phyloP scores from a whole-genome alignment of 768 basidiomycete species.

The Termitomyces sp. region DNA sequence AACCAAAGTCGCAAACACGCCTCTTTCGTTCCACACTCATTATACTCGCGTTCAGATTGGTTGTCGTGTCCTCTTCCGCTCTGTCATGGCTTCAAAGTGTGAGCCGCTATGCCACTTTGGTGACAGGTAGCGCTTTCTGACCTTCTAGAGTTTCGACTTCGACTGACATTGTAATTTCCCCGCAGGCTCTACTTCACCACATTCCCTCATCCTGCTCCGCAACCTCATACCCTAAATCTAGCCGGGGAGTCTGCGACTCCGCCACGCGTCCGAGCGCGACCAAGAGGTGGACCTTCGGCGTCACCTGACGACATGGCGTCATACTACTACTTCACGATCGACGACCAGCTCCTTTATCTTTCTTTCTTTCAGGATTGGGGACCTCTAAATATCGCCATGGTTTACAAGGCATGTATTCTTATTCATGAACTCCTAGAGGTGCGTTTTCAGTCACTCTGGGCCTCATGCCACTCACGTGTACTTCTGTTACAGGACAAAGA shows the following conservation, averaged over 20 bases:
- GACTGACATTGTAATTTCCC: slow-evolving; percentile 10
- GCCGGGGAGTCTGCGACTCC: slow-evolving; percentile 45
- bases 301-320: slow-evolving; percentile 70
- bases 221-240: slow-evolving; percentile 60
- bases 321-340: slow-evolving; percentile 90
- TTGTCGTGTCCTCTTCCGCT: slow-evolving; percentile 13
- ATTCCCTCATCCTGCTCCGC: slow-evolving; percentile 74
- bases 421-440: slow-evolving; percentile 88
- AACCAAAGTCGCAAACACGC: slow-evolving; percentile 16
- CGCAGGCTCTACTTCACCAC: slow-evolving; percentile 83
- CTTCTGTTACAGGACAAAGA: slow-evolving; percentile 59
- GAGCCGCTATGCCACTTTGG: slow-evolving; percentile 78
- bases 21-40: slow-evolving; percentile 19
- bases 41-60: slow-evolving; percentile 12
- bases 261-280: slow-evolving; percentile 59
- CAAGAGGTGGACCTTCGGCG: slow-evolving; percentile 53
- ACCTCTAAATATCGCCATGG: slow-evolving; percentile 87
- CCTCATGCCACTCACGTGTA: slow-evolving; percentile 38
- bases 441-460: slow-evolving; percentile 19
- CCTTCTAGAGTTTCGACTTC: slow-evolving; percentile 3
- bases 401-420: slow-evolving; percentile 88
- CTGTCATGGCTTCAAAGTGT: slow-evolving; percentile 46
- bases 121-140: slow-evolving; percentile 51
- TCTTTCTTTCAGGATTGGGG: slow-evolving; percentile 97
- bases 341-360: slow-evolving; percentile 87